Base-by-base conservation (phyloP, 2,329 filamentous ascomycete species). In the Fusarium chuoi region DNA sequence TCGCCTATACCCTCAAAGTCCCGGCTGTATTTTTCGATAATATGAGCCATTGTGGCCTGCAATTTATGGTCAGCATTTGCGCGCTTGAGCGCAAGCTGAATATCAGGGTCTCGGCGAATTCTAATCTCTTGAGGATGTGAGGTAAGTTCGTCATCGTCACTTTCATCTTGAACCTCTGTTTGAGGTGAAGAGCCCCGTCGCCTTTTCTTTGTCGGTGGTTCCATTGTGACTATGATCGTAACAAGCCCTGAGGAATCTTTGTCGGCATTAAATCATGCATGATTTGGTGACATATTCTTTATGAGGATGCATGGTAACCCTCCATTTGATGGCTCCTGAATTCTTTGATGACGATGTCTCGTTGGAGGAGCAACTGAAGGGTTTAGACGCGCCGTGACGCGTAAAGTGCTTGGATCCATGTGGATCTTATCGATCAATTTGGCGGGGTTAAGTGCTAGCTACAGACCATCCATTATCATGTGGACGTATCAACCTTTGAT, bases 1-100 rank as follows among this genome's bases (percentile, higher is more conserved):
- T 98, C 96, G 61, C 92, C 95, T 57, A 96, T 87, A 9, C 91
- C 93, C 5, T 91, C 90, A 78, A 98, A 98, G 80, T 98, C 93
- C 73, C 88, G 91, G 60, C 88, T 91, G 81, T 97, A 98, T 81
- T 97, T 98, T 69, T 92, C 89, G 80, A 98, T 98, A 62, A 98
- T 97, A 63, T 89, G 86, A 79, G 98, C 95, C 80, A 97, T 96
- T 10, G 91, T 91, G n/a, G 90, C 91, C 81, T 96, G 96, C 45
- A 98, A 88, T 66, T 90, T 91, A 71, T 87, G 85, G 70, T 94
- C 91, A 65, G 94, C 93, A 62, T 88, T 87, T 56, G 89, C 88
- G 73, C 93, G 89, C 54, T 89, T 90, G 68, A 88, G 85, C 51
- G 90, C 86, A 22, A 94, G 83, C 62, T 90, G 87, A 69, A 75